Evolutionary conservation across 176 grass and related monocot species (phyloP).

Genomic region (Avena insularis): DNA sequence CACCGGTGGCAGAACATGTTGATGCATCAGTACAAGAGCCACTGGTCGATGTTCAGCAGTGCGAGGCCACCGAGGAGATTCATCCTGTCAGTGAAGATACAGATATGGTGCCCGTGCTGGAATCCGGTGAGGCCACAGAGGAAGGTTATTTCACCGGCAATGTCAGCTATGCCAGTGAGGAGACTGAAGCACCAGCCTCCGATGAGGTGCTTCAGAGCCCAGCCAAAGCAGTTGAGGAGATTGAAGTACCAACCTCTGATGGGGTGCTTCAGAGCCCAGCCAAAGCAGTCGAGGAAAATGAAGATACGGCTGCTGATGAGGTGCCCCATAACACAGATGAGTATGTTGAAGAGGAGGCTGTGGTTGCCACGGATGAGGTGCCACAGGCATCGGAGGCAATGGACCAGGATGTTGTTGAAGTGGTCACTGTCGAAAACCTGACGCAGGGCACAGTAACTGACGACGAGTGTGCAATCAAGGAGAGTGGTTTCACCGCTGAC

Average conservation of each 20-base stretch:
- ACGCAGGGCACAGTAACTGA: not conserved
- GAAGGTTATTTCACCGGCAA: not conserved
- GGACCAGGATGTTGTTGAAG: not conserved
- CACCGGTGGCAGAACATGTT: not conserved
- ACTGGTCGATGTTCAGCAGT: not conserved
- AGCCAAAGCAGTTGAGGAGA: not conserved
- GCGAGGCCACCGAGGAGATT: not conserved
- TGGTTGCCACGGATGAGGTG: not conserved
- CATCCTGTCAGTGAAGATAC: not conserved
- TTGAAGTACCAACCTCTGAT: not conserved
- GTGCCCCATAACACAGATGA: not conserved
- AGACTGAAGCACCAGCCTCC: not conserved
- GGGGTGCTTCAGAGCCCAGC: no score
- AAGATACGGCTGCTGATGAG: not conserved
- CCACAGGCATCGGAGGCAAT: not conserved
- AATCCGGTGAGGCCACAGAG: not conserved
- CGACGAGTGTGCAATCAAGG: not conserved
- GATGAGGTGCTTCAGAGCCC: constrained; percentile 12
- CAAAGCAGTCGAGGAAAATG: not conserved
- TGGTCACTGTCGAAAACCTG: not conserved
- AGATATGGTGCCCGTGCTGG: not conserved
- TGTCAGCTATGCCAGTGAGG: not conserved
- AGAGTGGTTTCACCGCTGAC: not conserved
- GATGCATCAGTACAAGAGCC: not conserved
- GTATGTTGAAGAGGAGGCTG: not conserved